Base-by-base conservation (phyloP, 371 early-diverging fungal species). In the Smittium mucronatum region DNA sequence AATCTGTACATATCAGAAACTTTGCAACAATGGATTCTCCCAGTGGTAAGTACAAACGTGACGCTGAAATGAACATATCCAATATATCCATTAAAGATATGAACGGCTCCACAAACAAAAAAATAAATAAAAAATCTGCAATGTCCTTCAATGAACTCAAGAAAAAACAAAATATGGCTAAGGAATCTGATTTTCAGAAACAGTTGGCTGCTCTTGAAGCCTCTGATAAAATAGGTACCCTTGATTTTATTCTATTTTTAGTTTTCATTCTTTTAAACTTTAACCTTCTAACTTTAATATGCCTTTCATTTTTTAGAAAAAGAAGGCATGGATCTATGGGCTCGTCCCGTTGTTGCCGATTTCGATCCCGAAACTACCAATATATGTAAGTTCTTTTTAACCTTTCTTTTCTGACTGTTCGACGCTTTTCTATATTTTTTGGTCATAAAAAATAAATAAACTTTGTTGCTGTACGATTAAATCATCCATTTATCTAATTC, bases 141-240 rank as follows among this genome's bases (percentile, higher is more conserved):
- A 8, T 28, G 2, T 16, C 59, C 21, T 11, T 47, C 29, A 66
- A 36, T 16, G 58, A 34, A 28, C 34, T 61, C 15, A 70, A 1
- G 33, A 29, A 34, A 69, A 33, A 35, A 25, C 36, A 1, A 26
- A 17, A 32, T 31, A 28, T 34, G 34, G 68, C 25, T 33, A 5
- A 66, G 59, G 69, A 71, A 33, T 57, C 70, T 36, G 36, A 26
- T 26, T 77, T 77, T 47, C 75, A 77, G 36, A 63, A 70, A 57
- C 75, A 77, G 16, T 64, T 77, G 26, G 69, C 72, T 16, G 5
- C 2, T 5, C 29, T 77, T 26, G 68, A 73, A 34, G 71, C 70
- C n/a, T 16, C 28, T 5, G 70, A 68, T 36, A 65, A 64, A 64
- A 64, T 16, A 64, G 64, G 64, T 64, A 34, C n/a, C n/a, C n/a